Base-by-base conservation (phyloP, 805 yeast species). In the Ogataea nakhonphanomensis region DNA sequence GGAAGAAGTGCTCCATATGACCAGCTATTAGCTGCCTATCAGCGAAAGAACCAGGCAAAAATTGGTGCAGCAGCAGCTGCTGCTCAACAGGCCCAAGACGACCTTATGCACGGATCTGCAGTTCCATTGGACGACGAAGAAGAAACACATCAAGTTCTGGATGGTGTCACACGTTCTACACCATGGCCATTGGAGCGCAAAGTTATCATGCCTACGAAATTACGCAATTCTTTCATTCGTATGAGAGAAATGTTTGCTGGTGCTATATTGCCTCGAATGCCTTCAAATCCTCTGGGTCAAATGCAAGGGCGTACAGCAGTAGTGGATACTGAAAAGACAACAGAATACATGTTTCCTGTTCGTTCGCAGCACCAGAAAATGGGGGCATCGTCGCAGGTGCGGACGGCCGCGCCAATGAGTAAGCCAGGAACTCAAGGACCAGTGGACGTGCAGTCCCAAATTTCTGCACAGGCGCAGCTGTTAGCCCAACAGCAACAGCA, bases 1-100 rank as follows among this genome's bases (percentile, higher is more conserved):
- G 99, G 99, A 8, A 74, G 99, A 53, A 81, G 95, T 25, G 90
- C 93, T 7, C 89, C 96, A 0, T 93, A 89, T 64, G 99, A 93
- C 61, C 80, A 79, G 22, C 68, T 93, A 38, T 69, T 93, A 41
- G 88, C 90, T 14, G 90, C 88, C 12, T 90, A 91, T 58, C 99
- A 93, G 66, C 81, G 89, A 53, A 78, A 87, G 53, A 91, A 91
- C 59, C 97, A 93, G 62, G 91, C 95, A 26, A 89, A 87, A 59
- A 70, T 84, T 44, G 95, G 90, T 2, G 86, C 88, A 2, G 83
- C 79, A 35, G 84, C 85, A 31, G 90, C 89, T 0, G 79, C 84
- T 50, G 87, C 85, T 3, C 84, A 84, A 35, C 87, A 83, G 41
- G 79, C 84, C 42, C 77, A 82, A 45, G 90, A 83, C 57, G 80